Conservation (phyloP, 2,329 filamentous ascomycete species). For the Stagonosporopsis rhizophila region DNA sequence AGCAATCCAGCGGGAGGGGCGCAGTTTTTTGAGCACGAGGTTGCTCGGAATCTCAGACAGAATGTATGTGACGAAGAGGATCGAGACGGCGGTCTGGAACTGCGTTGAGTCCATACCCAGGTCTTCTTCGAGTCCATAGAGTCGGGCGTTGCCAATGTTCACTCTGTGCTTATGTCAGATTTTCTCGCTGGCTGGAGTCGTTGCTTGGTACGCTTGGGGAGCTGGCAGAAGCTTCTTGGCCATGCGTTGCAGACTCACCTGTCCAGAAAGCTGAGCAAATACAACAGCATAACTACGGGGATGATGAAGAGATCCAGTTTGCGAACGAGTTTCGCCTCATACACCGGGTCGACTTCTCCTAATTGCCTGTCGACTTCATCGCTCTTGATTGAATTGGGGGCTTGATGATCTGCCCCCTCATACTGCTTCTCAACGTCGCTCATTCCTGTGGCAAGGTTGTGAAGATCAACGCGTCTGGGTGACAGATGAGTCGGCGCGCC, state of each 20-base stretch:
- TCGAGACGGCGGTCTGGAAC: conserved; percentile 65
- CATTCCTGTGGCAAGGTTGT: conserved; percentile 25
- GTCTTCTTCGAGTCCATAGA: conserved; percentile 70
- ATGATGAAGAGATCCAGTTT: conserved; percentile 71
- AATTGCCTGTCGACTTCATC: conserved; percentile 37
- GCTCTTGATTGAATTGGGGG: conserved; percentile 24
- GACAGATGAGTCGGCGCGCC: conserved; percentile 12
- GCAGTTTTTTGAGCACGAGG: conserved; percentile 55
- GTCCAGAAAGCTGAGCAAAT: conserved; percentile 79
- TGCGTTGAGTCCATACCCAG: conserved; percentile 67
- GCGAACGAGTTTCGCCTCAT: conserved; percentile 64
- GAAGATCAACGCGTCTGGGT: neutral
- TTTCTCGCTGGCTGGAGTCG: neutral
- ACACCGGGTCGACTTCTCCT: conserved; percentile 47
- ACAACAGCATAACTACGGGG: conserved; percentile 72
- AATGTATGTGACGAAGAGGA: conserved; percentile 57
- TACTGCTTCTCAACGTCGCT: conserved; percentile 39
- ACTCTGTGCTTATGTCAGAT: conserved; percentile 51
- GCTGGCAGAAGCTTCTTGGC: neutral
- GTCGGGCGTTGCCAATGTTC: conserved; percentile 73
- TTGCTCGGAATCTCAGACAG: conserved; percentile 56
- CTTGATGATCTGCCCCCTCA: conserved; percentile 19
- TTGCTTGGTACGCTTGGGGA: neutral
- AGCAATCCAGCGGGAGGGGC: conserved; percentile 59
- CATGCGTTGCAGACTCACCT: conserved; percentile 55